Evolutionary conservation across 2,329 filamentous ascomycete species (phyloP).

Genomic region (Mycosphaerella arachidis): DNA sequence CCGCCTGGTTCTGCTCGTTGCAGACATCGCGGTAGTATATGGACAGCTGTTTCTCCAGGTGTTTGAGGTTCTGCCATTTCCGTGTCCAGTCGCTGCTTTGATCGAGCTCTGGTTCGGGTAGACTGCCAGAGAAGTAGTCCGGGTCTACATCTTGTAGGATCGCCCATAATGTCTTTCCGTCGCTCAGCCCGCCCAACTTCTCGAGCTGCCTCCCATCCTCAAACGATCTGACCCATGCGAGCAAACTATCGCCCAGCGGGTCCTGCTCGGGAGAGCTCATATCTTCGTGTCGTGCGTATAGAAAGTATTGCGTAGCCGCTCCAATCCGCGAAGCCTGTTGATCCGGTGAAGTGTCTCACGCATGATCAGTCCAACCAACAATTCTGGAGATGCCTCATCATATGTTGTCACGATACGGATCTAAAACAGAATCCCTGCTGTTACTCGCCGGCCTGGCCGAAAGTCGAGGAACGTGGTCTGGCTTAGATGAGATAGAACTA

Average conservation of each 20-base stretch:
- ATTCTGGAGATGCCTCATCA: background rate
- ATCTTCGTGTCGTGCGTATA: background rate
- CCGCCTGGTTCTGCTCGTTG: slow-evolving; percentile 34
- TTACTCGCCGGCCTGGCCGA: background rate
- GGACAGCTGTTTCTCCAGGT: slow-evolving; percentile 46
- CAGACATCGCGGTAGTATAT: slow-evolving; percentile 47
- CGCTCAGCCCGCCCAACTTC: slow-evolving; percentile 42
- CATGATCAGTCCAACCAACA: background rate
- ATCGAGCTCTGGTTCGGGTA: slow-evolving; percentile 43
- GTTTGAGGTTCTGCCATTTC: slow-evolving; percentile 51
- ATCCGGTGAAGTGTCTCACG: background rate
- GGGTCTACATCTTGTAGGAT: slow-evolving; percentile 46
- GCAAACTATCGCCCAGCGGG: slow-evolving; percentile 27
- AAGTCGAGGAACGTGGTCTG: background rate
- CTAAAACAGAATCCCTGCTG: background rate
- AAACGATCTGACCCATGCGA: slow-evolving; percentile 43
- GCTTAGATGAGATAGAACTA: background rate
- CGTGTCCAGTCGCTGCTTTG: slow-evolving; percentile 48
- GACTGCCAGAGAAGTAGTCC: slow-evolving; percentile 45
- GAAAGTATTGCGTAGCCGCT: background rate
- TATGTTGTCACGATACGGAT: background rate
- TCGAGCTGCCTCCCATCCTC: slow-evolving; percentile 35
- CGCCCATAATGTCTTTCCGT: slow-evolving; percentile 46
- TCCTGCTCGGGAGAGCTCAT: slow-evolving; percentile 23
- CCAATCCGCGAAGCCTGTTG: background rate